phyloP scores from a whole-genome alignment of 768 basidiomycete genomes.

The Coprinopsis sp. region DNA sequence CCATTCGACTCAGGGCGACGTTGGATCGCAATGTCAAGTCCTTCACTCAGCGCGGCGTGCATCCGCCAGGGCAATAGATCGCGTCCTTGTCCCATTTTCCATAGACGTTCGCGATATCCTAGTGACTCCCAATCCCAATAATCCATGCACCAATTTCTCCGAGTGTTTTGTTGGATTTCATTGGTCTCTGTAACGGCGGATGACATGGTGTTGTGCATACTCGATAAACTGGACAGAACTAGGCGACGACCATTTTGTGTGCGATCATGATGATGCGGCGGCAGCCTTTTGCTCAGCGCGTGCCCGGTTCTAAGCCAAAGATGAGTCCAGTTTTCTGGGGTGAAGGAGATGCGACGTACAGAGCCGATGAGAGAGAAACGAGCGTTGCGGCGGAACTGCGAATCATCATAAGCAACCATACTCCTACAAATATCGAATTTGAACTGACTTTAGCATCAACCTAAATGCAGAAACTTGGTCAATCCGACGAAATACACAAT shows the following conservation, averaged over 20 bases:
- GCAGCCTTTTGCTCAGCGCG: slow-evolving; percentile 54
- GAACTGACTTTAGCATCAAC: slow-evolving; percentile 72
- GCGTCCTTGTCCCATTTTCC: too few relatives aligned
- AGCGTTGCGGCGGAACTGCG: slow-evolving; percentile 82
- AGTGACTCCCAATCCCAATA: too few relatives aligned
- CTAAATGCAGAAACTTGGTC: slow-evolving; percentile 30
- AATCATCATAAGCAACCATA: slow-evolving; percentile 10
- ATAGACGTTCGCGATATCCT: too few relatives aligned
- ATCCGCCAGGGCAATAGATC: too few relatives aligned
- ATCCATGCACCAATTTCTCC: not conserved
- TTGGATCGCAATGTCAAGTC: slow-evolving; percentile 46
- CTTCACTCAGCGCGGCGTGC: slow-evolving; percentile 6
- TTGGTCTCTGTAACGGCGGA: slow-evolving; percentile 4
- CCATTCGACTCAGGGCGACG: slow-evolving; percentile 61
- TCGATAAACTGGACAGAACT: not conserved
- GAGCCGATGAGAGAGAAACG: slow-evolving; percentile 69
- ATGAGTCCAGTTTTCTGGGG: not conserved
- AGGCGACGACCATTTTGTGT: too few relatives aligned
- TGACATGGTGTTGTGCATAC: slow-evolving; percentile 8
- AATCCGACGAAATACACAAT: slow-evolving; percentile 5
- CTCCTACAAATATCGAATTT: slow-evolving; percentile 4
- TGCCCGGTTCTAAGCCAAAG: slow-evolving; percentile 52
- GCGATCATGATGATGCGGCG: slow-evolving; percentile 32
- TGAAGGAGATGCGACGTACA: slow-evolving; percentile 39
- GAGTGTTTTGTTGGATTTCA: slow-evolving; percentile 10